phyloP scores from a whole-genome alignment of 257 asterid genomes.

The Verbena officinalis region DNA sequence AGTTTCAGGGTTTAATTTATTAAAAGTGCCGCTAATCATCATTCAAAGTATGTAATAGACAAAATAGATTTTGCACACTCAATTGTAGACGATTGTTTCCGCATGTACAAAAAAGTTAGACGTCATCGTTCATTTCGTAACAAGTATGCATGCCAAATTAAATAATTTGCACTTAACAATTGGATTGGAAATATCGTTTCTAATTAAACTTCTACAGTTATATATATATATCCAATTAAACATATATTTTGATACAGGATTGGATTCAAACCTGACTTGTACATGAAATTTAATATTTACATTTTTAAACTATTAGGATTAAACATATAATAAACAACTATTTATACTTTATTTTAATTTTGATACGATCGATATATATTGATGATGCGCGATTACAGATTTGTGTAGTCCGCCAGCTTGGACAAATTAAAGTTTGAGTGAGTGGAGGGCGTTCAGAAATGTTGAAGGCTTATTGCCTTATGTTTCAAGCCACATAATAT shows the following conservation, averaged over 20 bases:
- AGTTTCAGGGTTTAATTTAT: constrained; percentile 20
- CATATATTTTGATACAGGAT: no score
- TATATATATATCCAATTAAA: no score
- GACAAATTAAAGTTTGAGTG: no score
- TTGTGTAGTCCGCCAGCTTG: not conserved
- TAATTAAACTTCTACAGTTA: no score
- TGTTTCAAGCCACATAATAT: constrained; percentile 3
- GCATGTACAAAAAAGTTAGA: constrained; percentile 1
- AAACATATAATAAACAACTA: no score
- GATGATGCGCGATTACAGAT: no score
- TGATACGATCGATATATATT: no score
- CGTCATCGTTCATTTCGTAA: constrained; percentile 11
- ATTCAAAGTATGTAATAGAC: constrained; percentile 11
- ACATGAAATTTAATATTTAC: no score
- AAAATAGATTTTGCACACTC: not conserved
- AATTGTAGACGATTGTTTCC: not conserved
- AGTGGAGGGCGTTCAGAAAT: not conserved
- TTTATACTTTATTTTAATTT: no score
- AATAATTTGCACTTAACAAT: not conserved
- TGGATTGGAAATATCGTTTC: no score
- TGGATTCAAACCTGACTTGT: no score
- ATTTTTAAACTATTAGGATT: no score
- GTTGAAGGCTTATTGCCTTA: not conserved
- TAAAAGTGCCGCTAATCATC: constrained; percentile 1
- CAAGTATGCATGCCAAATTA: constrained; percentile 3